These are phyloP conservation scores for Darksidea phi DNA, from an alignment of 495 filamentous ascomycete genomes.

Conservation along the genomic window DNA sequence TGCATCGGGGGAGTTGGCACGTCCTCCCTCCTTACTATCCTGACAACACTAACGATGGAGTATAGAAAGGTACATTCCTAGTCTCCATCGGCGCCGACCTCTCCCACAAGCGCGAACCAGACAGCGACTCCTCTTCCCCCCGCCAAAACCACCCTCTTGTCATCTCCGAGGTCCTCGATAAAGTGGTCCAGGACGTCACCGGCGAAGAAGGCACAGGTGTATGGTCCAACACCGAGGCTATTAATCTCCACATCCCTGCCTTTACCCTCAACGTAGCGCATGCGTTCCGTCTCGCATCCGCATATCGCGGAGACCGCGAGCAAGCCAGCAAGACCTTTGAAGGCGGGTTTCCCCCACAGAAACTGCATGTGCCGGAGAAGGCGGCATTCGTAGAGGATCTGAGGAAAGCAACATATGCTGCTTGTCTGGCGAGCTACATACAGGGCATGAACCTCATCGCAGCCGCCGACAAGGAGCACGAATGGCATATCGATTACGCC, in stretches of 20 bases:
- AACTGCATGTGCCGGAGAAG: constrained; percentile 46
- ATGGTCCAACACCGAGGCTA: constrained; percentile 64
- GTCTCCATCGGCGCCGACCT: constrained; percentile 65
- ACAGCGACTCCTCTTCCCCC: constrained; percentile 41
- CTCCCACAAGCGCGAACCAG: constrained; percentile 49
- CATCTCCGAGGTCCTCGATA: constrained; percentile 67
- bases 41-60: neutral
- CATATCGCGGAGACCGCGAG: constrained; percentile 57
- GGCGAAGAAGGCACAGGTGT: constrained; percentile 67
- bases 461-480: constrained; percentile 57
- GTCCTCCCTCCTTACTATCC: neutral
- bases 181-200: constrained; percentile 72
- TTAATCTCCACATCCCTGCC: constrained; percentile 60
- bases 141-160: constrained; percentile 50
- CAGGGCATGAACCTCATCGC: constrained; percentile 69
- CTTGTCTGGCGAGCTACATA: constrained; percentile 62
- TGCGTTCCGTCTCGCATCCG: constrained; percentile 64
- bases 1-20: constrained; percentile 54
- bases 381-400: constrained; percentile 59
- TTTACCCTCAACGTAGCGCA: constrained; percentile 66
- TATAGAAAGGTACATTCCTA: constrained; percentile 54
- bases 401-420: constrained; percentile 59
- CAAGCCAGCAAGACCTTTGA: constrained; percentile 37
- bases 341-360: constrained; percentile 35
- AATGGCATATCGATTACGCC: constrained; percentile 62